Evolutionary conservation across 2,329 filamentous ascomycete genomes (phyloP).

Genomic region (Penicillium sp.): DNA sequence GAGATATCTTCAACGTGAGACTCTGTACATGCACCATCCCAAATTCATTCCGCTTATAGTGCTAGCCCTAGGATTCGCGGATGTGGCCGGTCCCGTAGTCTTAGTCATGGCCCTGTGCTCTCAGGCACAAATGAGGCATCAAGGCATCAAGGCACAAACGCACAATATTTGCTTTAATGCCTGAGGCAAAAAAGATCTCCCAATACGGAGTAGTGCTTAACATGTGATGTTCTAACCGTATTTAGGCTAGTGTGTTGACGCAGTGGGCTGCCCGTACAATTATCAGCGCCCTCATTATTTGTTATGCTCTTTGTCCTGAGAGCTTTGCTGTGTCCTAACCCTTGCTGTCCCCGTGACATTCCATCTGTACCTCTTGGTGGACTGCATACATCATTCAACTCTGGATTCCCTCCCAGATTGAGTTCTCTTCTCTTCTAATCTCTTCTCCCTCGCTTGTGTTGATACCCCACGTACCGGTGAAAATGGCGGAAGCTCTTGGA

Average conservation of each 20-base stretch:
- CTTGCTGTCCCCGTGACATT: neutral
- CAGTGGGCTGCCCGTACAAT: slow-evolving; percentile 24
- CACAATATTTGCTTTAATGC: neutral
- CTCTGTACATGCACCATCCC: neutral
- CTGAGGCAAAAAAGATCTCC: neutral
- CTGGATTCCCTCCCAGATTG: neutral
- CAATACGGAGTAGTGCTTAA: neutral
- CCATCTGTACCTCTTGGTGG: neutral
- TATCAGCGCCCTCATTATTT: slow-evolving; percentile 24
- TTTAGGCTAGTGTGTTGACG: slow-evolving; percentile 22
- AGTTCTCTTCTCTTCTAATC: slow-evolving; percentile 6
- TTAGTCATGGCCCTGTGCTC: neutral
- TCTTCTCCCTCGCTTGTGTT: slow-evolving; percentile 19
- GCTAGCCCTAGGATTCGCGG: neutral
- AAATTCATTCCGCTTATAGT: neutral
- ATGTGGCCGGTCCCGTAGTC: neutral
- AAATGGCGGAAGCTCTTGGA: slow-evolving; percentile 63
- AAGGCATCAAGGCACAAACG: neutral
- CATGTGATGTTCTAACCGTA: slow-evolving; percentile 10
- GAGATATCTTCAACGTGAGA: neutral
- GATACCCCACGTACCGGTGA: slow-evolving; percentile 30
- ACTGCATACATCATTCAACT: neutral
- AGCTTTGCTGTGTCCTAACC: slow-evolving; percentile 14
- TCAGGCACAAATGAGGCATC: neutral
- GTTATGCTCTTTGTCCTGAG: slow-evolving; percentile 17